Evolutionary conservation across 768 basidiomycete genomes (phyloP).

Genomic region (Agaricus sinodeliciosus): DNA sequence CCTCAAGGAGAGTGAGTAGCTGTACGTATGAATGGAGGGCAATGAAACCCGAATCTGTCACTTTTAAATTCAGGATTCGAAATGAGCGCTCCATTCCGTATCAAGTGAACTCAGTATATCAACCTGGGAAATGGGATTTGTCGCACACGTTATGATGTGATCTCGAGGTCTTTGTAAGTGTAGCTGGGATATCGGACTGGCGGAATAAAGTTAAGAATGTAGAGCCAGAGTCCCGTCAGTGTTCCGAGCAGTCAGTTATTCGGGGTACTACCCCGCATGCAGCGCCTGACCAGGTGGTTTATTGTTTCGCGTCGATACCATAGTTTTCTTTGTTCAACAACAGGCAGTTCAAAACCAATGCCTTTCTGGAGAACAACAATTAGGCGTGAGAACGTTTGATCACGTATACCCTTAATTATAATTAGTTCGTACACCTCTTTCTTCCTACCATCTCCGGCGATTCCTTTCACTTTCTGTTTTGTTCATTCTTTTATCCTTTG

Average conservation of each 20-base stretch:
- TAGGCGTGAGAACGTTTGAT: constrained; percentile 1
- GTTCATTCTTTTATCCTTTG: background rate
- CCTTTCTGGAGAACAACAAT: background rate
- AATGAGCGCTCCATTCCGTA: too few relatives aligned
- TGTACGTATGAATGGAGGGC: background rate
- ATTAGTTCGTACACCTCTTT: background rate
- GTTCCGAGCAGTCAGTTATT: too few relatives aligned
- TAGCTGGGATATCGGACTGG: too few relatives aligned
- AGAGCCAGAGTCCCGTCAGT: too few relatives aligned
- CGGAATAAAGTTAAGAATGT: too few relatives aligned
- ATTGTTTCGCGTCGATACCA: too few relatives aligned
- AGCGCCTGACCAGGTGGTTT: too few relatives aligned
- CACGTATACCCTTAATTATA: background rate
- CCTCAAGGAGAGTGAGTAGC: background rate
- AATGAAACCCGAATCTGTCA: background rate
- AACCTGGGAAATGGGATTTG: too few relatives aligned
- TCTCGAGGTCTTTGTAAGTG: too few relatives aligned
- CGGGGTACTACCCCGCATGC: too few relatives aligned
- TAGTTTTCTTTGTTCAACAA: background rate
- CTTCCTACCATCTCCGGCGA: constrained; percentile 8
- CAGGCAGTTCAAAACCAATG: background rate
- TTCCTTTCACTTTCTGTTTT: background rate
- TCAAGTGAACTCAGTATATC: too few relatives aligned
- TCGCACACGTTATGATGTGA: too few relatives aligned
- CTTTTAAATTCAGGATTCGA: background rate